Evolutionary conservation across 202 grass and related monocot genomes (phyloP), one percentile per base, ranked within the genome.

Genomic region (Setaria viridis): DNA sequence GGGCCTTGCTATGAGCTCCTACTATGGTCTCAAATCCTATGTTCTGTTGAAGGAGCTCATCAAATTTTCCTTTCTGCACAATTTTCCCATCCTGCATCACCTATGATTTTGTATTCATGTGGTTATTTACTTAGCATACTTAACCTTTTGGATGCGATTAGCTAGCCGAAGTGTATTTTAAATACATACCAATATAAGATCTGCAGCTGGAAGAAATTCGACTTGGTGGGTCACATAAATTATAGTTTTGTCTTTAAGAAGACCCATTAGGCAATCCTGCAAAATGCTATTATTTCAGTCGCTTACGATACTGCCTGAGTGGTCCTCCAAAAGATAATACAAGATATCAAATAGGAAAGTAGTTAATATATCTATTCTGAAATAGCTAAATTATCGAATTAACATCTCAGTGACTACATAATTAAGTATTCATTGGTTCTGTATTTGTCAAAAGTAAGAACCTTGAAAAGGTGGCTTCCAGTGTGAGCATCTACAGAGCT

Each of bases 141-240:
- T 72, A 67, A 54, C 33, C 70, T 83, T 74, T 48, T 55, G 53
- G 56, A 74, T 14, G 77, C 37, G 9, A 88, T 74, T 57, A 16
- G 8, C 0, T 56, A 83, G 9, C 6, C 66, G 79, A 70, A 12
- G 53, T 33, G 46, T 62, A 65, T 79, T 33, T 80, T 80, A 48
- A 3, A 74, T 66, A 62, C 84, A 86, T 95, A 95, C 96, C 50
- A 98, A 56, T 86, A 98, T 98, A 68, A 98, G 74, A 46, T 98
- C 93, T 6, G 96, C 96, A 11, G 79, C 86, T 55, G 96, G 96
- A 85, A 98, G 93, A 89, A 95, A 98, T 88, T 95, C 95, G 20
- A 98, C 93, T 94, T 98, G 96, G 80, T 98, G 96, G 7, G 96
- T 98, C 62, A 98, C 88, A 78, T 95, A 98, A 55, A 98, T 13